Base-by-base conservation (phyloP, 441 rosid genomes). In the Breynia disticha region DNA sequence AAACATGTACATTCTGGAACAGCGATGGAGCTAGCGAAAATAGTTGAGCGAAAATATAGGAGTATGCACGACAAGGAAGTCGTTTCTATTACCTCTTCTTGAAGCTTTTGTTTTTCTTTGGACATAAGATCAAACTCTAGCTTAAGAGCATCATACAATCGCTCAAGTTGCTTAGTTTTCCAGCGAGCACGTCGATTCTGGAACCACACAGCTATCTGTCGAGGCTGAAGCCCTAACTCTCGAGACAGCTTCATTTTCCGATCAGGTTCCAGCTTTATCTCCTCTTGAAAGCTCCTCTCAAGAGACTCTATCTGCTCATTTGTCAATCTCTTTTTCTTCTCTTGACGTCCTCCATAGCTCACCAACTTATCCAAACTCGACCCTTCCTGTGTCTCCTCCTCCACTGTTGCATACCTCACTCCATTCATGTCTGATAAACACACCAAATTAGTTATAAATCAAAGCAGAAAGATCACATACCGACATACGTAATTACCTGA, bases 151-250 rank as follows among this genome's bases (percentile, higher is more conserved):
- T 86, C 81, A 16, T 87, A 91, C 19, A 82, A 73, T 58, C 76
- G 77, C 62, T 82, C 95, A 4, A 87, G 87, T 62, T 86, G 83
- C 77, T 91, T 87, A 19, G 87, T 71, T 71, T 91, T 91, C 96
- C 98, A 91, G 41, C 98, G 67, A 2, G 98, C 95, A 18, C 95
- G 87, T 49, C 89, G 74, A 70, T 91, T 91, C 66, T 87, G 98
- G 62, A 91, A 91, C 98, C 98, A 91, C 46, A 87, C 87, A 5
- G 96, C 89, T 24, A 87, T 80, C 63, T 91, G 96, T 42, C 94
- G 77, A 0, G 98, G 96, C 63, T 86, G 94, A 15, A 87, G 82
- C 43, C 98, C 86, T 16, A 91, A 79, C 19, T 86, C 96, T 42
- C 67, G 73, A 13, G 96, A 83, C 46, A 91, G 82, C 76, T 75